Percentiles rank a stretch among this genome's conserved stretches.
Evolutionary conservation across 495 filamentous ascomycete species (phyloP).

Genomic region (Penicillium egyptiacum): DNA sequence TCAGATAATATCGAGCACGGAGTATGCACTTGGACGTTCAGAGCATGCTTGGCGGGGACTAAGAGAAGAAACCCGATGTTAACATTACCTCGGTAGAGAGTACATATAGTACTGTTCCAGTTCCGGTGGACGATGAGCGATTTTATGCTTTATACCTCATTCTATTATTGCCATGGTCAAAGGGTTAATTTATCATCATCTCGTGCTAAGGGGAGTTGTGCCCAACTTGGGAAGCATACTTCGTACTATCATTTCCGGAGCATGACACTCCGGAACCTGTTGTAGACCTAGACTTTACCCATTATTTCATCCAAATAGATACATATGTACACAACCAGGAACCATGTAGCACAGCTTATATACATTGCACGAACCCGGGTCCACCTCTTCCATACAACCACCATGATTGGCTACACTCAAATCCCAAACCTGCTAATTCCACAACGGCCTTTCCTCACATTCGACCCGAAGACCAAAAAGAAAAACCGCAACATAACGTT

Average conservation of each 20-base stretch:
- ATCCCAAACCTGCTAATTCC: conserved; percentile 18
- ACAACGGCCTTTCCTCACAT: conserved; percentile 9
- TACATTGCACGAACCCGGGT: not conserved
- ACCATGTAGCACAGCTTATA: not conserved
- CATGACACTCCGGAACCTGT: not conserved
- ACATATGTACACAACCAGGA: conserved; percentile 1
- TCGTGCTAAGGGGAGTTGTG: not conserved
- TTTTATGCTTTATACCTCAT: conserved; percentile 1
- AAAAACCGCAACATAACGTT: not conserved
- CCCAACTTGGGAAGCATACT: no score
- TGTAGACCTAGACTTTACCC: not conserved
- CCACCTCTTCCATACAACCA: conserved; percentile 1
- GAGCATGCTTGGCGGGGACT: conserved; percentile 9
- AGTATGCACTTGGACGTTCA: conserved; percentile 4
- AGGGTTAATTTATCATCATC: not conserved
- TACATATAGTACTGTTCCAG: not conserved
- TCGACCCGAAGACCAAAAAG: not conserved
- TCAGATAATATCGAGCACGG: conserved; percentile 5
- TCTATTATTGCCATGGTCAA: not conserved
- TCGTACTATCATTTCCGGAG: not conserved
- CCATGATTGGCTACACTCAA: conserved; percentile 17
- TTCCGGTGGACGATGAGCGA: not conserved
- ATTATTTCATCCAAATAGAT: not conserved
- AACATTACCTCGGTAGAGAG: not conserved
- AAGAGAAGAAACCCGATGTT: not conserved